Conservation (phyloP, 2,329 filamentous ascomycete genomes). For the Aspergillus clavatus region DNA sequence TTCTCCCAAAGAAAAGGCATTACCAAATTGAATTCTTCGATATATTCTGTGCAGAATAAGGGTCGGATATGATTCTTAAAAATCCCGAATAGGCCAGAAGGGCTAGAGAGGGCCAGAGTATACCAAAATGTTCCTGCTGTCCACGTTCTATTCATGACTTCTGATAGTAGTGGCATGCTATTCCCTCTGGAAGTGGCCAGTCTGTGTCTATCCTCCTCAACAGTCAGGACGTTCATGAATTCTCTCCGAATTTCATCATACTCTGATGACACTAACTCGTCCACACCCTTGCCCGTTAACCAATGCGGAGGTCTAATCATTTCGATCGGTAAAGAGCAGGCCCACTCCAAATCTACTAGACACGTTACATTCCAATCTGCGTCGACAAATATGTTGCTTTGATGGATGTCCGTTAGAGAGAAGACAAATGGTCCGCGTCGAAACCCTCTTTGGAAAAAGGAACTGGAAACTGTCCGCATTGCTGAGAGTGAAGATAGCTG, state of each 20-base stretch:
- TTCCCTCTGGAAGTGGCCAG: background rate
- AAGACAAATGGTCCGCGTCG: slow-evolving; percentile 7
- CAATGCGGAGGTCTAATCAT: slow-evolving; percentile 24
- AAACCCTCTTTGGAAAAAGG: slow-evolving; percentile 2
- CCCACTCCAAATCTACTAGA: slow-evolving; percentile 25
- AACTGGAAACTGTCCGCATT: slow-evolving; percentile 3
- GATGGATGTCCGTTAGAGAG: slow-evolving; percentile 35
- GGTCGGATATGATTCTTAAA: slow-evolving; percentile 16
- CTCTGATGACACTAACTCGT: slow-evolving; percentile 9
- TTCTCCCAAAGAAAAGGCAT: slow-evolving; percentile 16
- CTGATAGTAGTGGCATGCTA: slow-evolving; percentile 2
- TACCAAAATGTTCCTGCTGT: slow-evolving; percentile 15
- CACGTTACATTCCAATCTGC: slow-evolving; percentile 23
- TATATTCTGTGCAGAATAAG: slow-evolving; percentile 3
- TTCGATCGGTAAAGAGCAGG: slow-evolving; percentile 21
- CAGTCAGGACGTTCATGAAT: slow-evolving; percentile 6
- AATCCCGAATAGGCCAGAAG: slow-evolving; percentile 10
- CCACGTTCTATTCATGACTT: slow-evolving; percentile 13
- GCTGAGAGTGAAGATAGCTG: background rate
- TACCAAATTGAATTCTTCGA: slow-evolving; percentile 12
- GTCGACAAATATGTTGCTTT: slow-evolving; percentile 30
- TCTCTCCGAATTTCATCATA: slow-evolving; percentile 4
- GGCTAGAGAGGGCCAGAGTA: slow-evolving; percentile 12
- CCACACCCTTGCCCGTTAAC: slow-evolving; percentile 19
- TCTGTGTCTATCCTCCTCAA: slow-evolving; percentile 1